phyloP scores from a whole-genome alignment of 768 basidiomycete genomes.

The Vishniacozyma victoriae region DNA sequence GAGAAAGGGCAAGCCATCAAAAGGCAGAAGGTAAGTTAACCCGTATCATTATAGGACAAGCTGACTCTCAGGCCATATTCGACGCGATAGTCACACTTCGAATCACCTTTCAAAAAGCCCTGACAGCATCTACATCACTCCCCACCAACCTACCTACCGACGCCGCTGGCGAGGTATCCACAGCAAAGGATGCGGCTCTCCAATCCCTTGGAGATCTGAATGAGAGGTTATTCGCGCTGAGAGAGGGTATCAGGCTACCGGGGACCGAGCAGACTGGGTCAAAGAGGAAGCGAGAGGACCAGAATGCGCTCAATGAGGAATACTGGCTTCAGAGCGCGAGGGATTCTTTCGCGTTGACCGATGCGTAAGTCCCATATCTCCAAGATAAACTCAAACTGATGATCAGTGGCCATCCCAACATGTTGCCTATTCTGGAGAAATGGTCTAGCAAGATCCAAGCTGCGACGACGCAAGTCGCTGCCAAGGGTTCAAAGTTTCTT shows the following conservation, averaged over 20 bases:
- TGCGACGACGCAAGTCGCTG: conserved; percentile 65
- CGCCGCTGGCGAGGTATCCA: conserved; percentile 14
- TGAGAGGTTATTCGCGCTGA: conserved; percentile 44
- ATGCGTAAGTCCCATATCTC: conserved; percentile 48
- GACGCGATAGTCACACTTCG: conserved; percentile 82
- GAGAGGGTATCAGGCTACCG: conserved; percentile 35
- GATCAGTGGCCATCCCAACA: conserved; percentile 60
- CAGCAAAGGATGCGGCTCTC: conserved; percentile 13
- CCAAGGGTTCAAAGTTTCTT: conserved; percentile 54
- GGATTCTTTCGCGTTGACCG: conserved; percentile 25
- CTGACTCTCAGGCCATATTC: conserved; percentile 62
- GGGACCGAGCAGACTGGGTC: conserved; percentile 16
- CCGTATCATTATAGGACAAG: neutral
- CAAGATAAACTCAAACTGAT: conserved; percentile 2
- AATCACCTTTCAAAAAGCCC: conserved; percentile 81
- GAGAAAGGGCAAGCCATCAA: conserved; percentile 76
- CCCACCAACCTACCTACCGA: conserved; percentile 46
- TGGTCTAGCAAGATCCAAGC: conserved; percentile 97
- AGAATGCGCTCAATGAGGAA: conserved; percentile 10
- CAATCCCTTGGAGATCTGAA: conserved; percentile 23
- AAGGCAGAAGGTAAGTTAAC: conserved; percentile 65
- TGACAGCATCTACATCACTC: conserved; percentile 60
- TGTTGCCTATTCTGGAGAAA: conserved; percentile 74
- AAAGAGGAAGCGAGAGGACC: conserved; percentile 31
- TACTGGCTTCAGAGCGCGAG: conserved; percentile 32